These are phyloP conservation scores for Vanrija humicola DNA, from an alignment of 1,284 basidiomycete genomes.

Conservation along the genomic window DNA sequence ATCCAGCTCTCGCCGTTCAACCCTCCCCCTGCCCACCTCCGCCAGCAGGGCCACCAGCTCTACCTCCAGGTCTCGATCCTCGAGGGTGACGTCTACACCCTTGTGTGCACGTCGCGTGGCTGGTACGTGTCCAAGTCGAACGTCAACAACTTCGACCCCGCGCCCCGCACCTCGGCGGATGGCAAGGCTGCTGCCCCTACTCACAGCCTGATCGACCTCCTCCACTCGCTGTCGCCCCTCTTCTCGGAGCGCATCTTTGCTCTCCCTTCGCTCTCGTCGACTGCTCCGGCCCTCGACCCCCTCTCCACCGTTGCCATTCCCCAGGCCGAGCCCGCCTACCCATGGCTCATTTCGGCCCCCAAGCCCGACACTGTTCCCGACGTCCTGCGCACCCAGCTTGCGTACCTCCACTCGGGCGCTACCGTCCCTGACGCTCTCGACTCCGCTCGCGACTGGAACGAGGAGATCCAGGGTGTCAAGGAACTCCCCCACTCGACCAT, in stretches of 20 bases:
- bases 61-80: slow-evolving; percentile 56
- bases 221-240: slow-evolving; percentile 51
- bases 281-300: slow-evolving; percentile 40
- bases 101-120: slow-evolving; percentile 55
- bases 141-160: slow-evolving; percentile 50
- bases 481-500: slow-evolving; percentile 54
- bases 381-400: slow-evolving; percentile 55
- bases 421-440: slow-evolving; percentile 54
- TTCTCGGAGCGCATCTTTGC: slow-evolving; percentile 47
- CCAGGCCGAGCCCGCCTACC: slow-evolving; percentile 54
- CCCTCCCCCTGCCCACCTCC: slow-evolving; percentile 56
- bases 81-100: slow-evolving; percentile 55
- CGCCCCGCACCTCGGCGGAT: slow-evolving; percentile 39
- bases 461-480: slow-evolving; percentile 56
- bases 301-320: slow-evolving; percentile 53
- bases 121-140: slow-evolving; percentile 56
- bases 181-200: slow-evolving; percentile 34
- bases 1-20: slow-evolving; percentile 58
- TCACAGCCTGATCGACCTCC: slow-evolving; percentile 55
- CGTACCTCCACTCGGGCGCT: slow-evolving; percentile 56
- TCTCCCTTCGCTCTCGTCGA: slow-evolving; percentile 35
- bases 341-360: slow-evolving; percentile 52
- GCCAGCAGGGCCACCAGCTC: slow-evolving; percentile 55
- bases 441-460: slow-evolving; percentile 58
- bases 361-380: slow-evolving; percentile 50